These are phyloP conservation scores for Rickenella mellea DNA, from an alignment of 768 basidiomycete genomes.

Conservation along the genomic window DNA sequence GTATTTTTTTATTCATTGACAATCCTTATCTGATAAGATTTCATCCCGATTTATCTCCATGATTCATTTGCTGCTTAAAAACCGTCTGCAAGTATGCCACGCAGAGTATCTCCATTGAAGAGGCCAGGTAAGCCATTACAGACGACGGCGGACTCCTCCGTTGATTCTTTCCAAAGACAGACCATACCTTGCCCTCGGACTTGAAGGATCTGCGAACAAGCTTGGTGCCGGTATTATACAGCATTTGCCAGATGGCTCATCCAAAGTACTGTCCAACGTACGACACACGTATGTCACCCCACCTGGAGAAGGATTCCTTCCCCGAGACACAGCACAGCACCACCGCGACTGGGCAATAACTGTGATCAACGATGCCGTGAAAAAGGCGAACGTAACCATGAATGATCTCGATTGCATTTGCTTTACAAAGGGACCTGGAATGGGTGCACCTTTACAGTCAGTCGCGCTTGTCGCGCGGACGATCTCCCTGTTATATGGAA, in stretches of 20 bases:
- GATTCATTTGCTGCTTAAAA: no score
- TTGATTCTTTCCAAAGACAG: conserved; percentile 36
- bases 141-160: conserved; percentile 21
- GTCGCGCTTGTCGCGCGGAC: conserved; percentile 92
- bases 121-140: background rate
- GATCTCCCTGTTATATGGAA: conserved; percentile 75
- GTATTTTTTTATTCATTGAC: no score
- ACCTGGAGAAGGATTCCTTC: conserved; percentile 95
- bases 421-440: conserved; percentile 98
- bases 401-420: conserved; percentile 89
- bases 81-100: no score
- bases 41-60: no score
- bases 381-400: conserved; percentile 57
- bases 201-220: conserved; percentile 98
- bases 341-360: conserved; percentile 88
- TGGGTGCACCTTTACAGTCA: conserved; percentile 95
- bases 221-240: conserved; percentile 88
- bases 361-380: conserved; percentile 71
- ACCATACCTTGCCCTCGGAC: conserved; percentile 80
- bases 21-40: no score
- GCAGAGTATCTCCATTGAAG: background rate
- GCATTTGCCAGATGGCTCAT: conserved; percentile 65
- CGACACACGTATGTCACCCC: conserved; percentile 99
- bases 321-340: conserved; percentile 90
- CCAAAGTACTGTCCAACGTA: conserved; percentile 80